Conservation (phyloP, 768 basidiomycete species). For the Ramaria rubella region DNA sequence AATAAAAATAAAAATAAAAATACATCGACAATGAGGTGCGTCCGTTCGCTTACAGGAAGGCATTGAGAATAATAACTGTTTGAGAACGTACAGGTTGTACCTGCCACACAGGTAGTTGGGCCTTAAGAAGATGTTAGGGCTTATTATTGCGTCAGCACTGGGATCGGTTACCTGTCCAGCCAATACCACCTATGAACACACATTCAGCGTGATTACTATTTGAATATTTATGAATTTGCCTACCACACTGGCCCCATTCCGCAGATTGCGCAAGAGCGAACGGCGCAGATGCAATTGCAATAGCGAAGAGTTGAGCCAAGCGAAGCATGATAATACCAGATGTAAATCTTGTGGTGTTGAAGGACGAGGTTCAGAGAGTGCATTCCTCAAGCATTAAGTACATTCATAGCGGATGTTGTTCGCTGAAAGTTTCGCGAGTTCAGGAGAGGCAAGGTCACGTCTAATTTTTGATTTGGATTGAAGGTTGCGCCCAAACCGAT, state of each 20-base stretch:
- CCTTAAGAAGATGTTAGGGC: slow-evolving; percentile 11
- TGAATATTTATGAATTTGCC: background rate
- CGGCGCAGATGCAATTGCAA: slow-evolving; percentile 4
- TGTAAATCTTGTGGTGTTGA: background rate
- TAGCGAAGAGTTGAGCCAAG: background rate
- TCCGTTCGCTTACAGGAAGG: slow-evolving; percentile 23
- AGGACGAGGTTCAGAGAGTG: background rate
- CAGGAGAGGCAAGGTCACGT: background rate
- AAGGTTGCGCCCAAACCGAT: background rate
- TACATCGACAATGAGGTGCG: slow-evolving; percentile 20
- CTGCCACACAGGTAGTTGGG: slow-evolving; percentile 34
- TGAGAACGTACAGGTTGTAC: slow-evolving; percentile 31
- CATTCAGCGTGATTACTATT: background rate
- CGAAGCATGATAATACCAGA: background rate
- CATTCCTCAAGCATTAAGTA: background rate
- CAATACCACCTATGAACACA: slow-evolving; percentile 24
- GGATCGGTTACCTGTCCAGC: slow-evolving; percentile 20
- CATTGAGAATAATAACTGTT: slow-evolving; percentile 43
- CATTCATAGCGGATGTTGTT: background rate
- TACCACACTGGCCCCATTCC: slow-evolving; percentile 25
- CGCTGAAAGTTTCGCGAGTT: background rate
- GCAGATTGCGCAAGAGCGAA: slow-evolving; percentile 20
- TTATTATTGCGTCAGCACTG: background rate
- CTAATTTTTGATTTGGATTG: background rate
- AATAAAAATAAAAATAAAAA: slow-evolving; percentile 31